These are phyloP conservation scores for Ophiosphaerella korrae DNA, from an alignment of 2,329 filamentous ascomycete species.

Conservation along the genomic window DNA sequence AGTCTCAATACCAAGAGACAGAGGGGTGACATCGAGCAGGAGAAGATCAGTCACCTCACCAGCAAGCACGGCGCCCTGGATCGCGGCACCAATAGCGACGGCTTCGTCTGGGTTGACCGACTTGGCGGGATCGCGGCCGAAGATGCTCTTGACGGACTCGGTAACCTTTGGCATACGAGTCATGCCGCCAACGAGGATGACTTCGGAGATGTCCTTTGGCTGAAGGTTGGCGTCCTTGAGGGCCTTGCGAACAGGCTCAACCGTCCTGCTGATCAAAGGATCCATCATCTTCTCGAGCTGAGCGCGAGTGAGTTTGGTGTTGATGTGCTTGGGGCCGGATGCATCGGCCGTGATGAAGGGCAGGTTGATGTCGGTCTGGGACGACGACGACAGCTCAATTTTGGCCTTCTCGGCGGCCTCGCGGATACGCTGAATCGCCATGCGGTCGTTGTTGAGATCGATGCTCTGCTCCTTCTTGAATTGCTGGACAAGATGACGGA, in stretches of 20 bases:
- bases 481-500: slow-evolving; percentile 89
- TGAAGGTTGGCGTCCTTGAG: slow-evolving; percentile 92
- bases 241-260: slow-evolving; percentile 94
- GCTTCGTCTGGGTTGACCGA: slow-evolving; percentile 98
- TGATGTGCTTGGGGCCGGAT: slow-evolving; percentile 97
- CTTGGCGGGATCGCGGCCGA: slow-evolving; percentile 95
- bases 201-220: slow-evolving; percentile 94
- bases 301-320: slow-evolving; percentile 87
- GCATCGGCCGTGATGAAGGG: slow-evolving; percentile 98
- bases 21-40: slow-evolving; percentile 91
- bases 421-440: slow-evolving; percentile 98
- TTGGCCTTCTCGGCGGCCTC: slow-evolving; percentile 99
- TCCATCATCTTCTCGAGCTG: slow-evolving; percentile 94
- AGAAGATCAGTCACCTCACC: slow-evolving; percentile 97
- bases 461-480: slow-evolving; percentile 97
- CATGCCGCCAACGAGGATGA: slow-evolving; percentile 98
- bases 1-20: slow-evolving; percentile 98
- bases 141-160: slow-evolving; percentile 95
- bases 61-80: slow-evolving; percentile 94
- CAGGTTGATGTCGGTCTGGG: slow-evolving; percentile 97
- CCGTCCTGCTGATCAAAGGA: slow-evolving; percentile 81
- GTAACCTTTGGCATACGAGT: slow-evolving; percentile 99
- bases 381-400: slow-evolving; percentile 94
- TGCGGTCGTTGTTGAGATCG: slow-evolving; percentile 88
- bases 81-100: slow-evolving; percentile 94